Percentiles rank a stretch among this genome's conserved stretches.
Conservation (phyloP, 257 asterid species). For the Solanum tarapatanum region DNA sequence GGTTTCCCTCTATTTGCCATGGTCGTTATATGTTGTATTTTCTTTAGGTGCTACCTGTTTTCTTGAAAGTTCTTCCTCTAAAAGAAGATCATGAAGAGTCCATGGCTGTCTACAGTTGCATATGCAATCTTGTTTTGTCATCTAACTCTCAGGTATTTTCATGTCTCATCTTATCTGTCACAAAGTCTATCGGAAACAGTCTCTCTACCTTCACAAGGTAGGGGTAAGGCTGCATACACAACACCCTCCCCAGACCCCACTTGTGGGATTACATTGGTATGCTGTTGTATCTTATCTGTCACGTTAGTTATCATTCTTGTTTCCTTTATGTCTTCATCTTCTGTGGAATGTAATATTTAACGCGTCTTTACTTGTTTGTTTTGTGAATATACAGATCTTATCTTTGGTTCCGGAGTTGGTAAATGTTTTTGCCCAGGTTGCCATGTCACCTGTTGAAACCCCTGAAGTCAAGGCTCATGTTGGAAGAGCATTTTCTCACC, state of each 20-base stretch:
- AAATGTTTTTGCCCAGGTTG: slow-evolving; percentile 81
- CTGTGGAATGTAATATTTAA: neutral
- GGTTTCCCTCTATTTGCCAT: neutral
- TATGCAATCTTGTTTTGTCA: slow-evolving; percentile 72
- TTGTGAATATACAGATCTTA: slow-evolving; percentile 45
- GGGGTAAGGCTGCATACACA: neutral
- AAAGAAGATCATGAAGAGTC: slow-evolving; percentile 97
- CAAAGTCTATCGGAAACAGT: neutral
- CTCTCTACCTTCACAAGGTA: neutral
- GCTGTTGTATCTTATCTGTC: neutral
- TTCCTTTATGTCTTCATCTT: neutral
- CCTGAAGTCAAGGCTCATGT: slow-evolving; percentile 73
- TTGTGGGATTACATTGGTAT: neutral
- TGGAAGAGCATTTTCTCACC: slow-evolving; percentile 91
- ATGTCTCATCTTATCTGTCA: neutral
- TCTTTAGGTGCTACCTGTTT: slow-evolving; percentile 67
- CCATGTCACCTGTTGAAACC: slow-evolving; percentile 67
- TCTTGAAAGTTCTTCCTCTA: slow-evolving; percentile 86
- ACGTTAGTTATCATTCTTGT: neutral
- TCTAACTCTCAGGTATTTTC: slow-evolving; percentile 74
- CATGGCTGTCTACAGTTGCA: slow-evolving; percentile 71
- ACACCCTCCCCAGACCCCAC: neutral
- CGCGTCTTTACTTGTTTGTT: neutral
- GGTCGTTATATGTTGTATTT: neutral
- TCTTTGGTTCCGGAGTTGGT: slow-evolving; percentile 72